Base-by-base conservation (phyloP, 306 rosid genomes). In the Clitoria ternatea region DNA sequence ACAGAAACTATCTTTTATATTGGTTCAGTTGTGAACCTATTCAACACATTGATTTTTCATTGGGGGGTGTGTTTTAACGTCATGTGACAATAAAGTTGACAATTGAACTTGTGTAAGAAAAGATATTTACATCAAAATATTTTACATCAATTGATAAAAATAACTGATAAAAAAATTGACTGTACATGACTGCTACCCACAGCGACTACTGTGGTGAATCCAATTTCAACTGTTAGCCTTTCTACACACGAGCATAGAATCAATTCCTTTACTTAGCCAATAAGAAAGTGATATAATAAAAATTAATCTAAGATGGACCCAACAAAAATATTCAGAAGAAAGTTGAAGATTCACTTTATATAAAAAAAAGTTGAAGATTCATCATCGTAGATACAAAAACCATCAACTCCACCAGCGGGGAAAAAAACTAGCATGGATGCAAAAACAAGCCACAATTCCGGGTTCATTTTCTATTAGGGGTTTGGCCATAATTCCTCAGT, bases 381-480 rank as follows among this genome's bases (percentile, higher is more conserved):
- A 29, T 11, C 32, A 0, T 24, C 24, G 15, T 5, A 19, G 24
- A 59, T 5, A 20, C 47, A 32, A 39, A 69, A 27, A 37, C 37
- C 56, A 67, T 37, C 37, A n/a, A 49, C 77, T 9, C 49, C 48
- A 23, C 40, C 40, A 11, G 0, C 45, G 32, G 30, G 17, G 44
- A 40, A 61, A 40, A 60, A 60, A 62, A 10, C 29, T 15, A 77
- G 27, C 36, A 32, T 17, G 23, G 5, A n/a, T n/a, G n/a, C n/a
- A n/a, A n/a, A n/a, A 42, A 53, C 59, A 19, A 35, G 3, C 29
- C 54, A 39, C 22, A 7, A 42, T 52, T 59, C 52, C 7, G 10
- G 61, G 61, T 53, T 43, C 55, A 52, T 35, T 68, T 60, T 36
- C 56, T 47, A 36, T 32, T 5, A 36, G 11, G 43, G 66, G 69